A percentile compares a stretch with the other conserved stretches of the same genome.
Conservation (phyloP, 2,329 filamentous ascomycete genomes). For the Pseudogymnoascus pannorum region DNA sequence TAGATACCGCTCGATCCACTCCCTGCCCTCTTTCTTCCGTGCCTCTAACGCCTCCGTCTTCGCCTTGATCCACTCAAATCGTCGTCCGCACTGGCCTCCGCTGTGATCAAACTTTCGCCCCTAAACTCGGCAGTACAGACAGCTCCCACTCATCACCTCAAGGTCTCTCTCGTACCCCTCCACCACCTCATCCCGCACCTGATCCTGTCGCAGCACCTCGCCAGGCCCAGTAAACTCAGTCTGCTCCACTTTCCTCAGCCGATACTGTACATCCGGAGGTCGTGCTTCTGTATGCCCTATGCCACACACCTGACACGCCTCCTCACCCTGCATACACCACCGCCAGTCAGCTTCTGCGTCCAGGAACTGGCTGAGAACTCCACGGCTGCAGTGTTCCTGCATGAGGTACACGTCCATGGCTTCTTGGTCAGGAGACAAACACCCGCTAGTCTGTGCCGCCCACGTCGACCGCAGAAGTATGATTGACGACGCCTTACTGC, state of each 20-base stretch:
- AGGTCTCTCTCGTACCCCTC: constrained; percentile 10
- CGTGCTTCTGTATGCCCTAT: background rate
- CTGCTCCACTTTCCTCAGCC: background rate
- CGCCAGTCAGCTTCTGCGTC: constrained; percentile 12
- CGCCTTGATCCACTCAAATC: background rate
- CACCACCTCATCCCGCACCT: constrained; percentile 4
- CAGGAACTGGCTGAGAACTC: constrained; percentile 16
- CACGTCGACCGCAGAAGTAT: constrained; percentile 7
- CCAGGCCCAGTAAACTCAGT: background rate
- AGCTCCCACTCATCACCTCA: constrained; percentile 7
- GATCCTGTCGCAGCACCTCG: constrained; percentile 11
- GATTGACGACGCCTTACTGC: constrained; percentile 12
- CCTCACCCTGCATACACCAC: constrained; percentile 11
- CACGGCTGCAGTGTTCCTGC: constrained; percentile 10
- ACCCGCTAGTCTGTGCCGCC: background rate
- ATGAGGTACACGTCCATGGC: constrained; percentile 15
- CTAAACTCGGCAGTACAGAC: background rate
- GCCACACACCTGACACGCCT: constrained; percentile 2
- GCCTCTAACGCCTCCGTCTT: background rate
- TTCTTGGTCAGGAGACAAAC: constrained; percentile 4
- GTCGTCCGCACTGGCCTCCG: background rate
- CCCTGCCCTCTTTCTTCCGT: background rate
- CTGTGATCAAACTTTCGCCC: background rate
- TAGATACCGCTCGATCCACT: background rate
- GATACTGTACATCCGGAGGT: background rate